A percentile compares a stretch with the other conserved stretches of the same genome.
These are phyloP conservation scores for Lepidium didymum DNA, from an alignment of 345 rosid species.

Conservation along the genomic window DNA sequence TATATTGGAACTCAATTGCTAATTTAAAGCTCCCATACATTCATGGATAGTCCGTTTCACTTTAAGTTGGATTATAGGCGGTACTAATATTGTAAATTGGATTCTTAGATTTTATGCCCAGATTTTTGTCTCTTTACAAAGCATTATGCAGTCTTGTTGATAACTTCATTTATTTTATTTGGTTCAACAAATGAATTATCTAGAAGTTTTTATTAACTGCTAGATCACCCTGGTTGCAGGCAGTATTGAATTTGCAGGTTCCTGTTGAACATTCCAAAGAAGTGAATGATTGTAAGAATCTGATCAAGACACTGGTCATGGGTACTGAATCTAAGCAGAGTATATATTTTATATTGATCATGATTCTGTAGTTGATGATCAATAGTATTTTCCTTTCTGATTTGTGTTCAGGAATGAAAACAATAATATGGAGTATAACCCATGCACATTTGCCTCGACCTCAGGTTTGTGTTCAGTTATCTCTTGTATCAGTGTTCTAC, in stretches of 20 bases:
- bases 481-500: conserved; percentile 17
- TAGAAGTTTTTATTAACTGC: conserved; percentile 17
- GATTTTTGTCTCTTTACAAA: background rate
- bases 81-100: background rate
- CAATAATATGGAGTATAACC: conserved; percentile 94
- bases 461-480: conserved; percentile 50
- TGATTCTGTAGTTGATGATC: background rate
- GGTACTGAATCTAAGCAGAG: conserved; percentile 46
- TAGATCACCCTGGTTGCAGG: conserved; percentile 52
- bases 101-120: background rate
- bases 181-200: background rate
- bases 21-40: background rate
- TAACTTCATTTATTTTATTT: background rate
- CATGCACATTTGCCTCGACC: conserved; percentile 96
- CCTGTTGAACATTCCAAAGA: conserved; percentile 97
- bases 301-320: conserved; percentile 97
- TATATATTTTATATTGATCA: background rate
- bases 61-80: conserved; percentile 1
- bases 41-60: background rate
- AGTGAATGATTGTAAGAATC: conserved; percentile 91
- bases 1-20: background rate
- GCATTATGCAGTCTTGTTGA: background rate
- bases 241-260: conserved; percentile 92
- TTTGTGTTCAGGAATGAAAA: conserved; percentile 79
- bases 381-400: background rate